phyloP scores from a whole-genome alignment of 371 early-diverging fungal genomes.

The Mortierella sp. region DNA sequence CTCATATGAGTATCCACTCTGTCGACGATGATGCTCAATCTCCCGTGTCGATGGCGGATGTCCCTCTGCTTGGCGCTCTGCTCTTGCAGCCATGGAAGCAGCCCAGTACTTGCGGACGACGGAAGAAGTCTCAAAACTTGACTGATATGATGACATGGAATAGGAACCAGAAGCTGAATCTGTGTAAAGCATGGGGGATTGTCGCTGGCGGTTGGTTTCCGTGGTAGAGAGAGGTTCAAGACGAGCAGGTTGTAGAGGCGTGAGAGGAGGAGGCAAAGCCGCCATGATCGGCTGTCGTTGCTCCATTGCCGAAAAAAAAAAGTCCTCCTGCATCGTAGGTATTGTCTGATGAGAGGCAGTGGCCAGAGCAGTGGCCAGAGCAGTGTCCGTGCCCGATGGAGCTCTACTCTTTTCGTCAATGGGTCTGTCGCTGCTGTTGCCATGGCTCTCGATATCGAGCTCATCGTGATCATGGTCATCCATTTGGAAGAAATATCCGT shows the following conservation, averaged over 20 bases:
- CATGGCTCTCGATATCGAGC: not conserved
- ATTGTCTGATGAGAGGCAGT: not conserved
- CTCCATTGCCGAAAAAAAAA: no score
- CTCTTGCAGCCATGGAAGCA: slow-evolving; percentile 37
- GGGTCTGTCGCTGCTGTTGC: not conserved
- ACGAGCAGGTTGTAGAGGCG: not conserved
- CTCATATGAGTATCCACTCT: slow-evolving; percentile 2
- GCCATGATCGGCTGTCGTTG: not conserved
- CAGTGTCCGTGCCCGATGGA: no score
- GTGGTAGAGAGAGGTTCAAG: not conserved
- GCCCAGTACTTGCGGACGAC: slow-evolving; percentile 42
- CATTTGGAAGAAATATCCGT: slow-evolving; percentile 40
- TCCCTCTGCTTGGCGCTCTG: slow-evolving; percentile 11
- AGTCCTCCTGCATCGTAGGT: not conserved
- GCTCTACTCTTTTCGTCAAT: not conserved
- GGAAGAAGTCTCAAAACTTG: slow-evolving; percentile 25
- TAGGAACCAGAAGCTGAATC: slow-evolving; percentile 2
- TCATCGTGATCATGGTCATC: slow-evolving; percentile 32
- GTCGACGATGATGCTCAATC: not conserved
- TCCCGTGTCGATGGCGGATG: not conserved
- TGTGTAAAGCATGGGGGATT: not conserved
- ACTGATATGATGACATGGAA: slow-evolving; percentile 26
- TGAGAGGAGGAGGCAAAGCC: no score
- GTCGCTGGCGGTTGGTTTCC: not conserved
- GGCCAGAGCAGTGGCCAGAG: no score